Conservation (phyloP, 1,284 basidiomycete species). For the Naganishia sp. region DNA sequence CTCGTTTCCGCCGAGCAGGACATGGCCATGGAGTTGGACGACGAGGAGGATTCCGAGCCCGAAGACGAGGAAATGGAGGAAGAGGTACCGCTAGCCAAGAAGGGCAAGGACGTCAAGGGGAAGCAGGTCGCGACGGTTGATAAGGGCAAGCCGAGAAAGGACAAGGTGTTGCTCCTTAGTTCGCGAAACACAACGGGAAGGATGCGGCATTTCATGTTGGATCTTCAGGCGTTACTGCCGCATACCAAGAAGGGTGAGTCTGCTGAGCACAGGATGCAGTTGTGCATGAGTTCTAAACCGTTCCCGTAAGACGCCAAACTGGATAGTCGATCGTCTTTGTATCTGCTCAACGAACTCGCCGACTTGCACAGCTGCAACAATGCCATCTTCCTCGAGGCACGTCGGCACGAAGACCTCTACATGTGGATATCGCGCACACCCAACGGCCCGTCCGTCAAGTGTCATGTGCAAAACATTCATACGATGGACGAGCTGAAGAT, state of each 20-base stretch:
- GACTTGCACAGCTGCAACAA: constrained; percentile 99
- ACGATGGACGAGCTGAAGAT: constrained; percentile 99
- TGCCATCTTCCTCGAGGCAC: constrained; percentile 93
- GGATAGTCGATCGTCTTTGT: constrained; percentile 92
- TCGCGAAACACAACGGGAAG: constrained; percentile 93
- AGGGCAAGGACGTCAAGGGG: constrained; percentile 24
- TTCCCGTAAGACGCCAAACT: constrained; percentile 78
- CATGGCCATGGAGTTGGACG: constrained; percentile 75
- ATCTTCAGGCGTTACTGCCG: constrained; percentile 84
- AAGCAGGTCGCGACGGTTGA: constrained; percentile 6
- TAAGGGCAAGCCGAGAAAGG: constrained; percentile 55
- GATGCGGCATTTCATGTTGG: constrained; percentile 96
- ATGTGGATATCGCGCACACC: constrained; percentile 96
- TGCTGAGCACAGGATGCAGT: constrained; percentile 6
- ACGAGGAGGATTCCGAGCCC: constrained; percentile 58
- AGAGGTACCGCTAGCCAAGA: constrained; percentile 41
- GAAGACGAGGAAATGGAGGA: constrained; percentile 59
- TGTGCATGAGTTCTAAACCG: background rate
- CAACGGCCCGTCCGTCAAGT: constrained; percentile 94
- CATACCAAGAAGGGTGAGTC: constrained; percentile 91
- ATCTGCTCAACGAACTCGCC: constrained; percentile 92
- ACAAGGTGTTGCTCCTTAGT: constrained; percentile 80
- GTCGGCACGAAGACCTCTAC: constrained; percentile 93
- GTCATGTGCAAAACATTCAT: constrained; percentile 98
- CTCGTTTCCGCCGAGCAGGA: constrained; percentile 63